Evolutionary conservation across 2,329 filamentous ascomycete genomes (phyloP).

Genomic region (Penicillium sp.): DNA sequence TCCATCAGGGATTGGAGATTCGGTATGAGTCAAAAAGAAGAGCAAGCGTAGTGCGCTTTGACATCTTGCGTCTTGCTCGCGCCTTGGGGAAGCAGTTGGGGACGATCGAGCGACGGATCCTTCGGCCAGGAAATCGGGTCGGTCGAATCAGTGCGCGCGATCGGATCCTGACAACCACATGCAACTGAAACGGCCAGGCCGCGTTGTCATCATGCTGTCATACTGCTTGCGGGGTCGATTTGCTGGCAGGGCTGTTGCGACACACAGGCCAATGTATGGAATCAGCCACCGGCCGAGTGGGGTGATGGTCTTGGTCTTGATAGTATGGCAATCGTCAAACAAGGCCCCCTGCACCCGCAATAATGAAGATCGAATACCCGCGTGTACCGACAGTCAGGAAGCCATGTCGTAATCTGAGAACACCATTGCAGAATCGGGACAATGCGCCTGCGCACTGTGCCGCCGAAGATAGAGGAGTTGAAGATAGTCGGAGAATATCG

Average conservation of each 20-base stretch:
- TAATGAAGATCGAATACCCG: constrained; percentile 18
- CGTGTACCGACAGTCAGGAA: constrained; percentile 15
- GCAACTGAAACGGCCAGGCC: constrained; percentile 16
- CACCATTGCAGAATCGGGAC: constrained; percentile 23
- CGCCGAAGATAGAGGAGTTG: background rate
- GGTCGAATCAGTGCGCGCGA: constrained; percentile 10
- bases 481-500: constrained; percentile 4
- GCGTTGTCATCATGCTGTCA: constrained; percentile 23
- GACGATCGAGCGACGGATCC: constrained; percentile 14
- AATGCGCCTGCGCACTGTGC: constrained; percentile 26
- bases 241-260: constrained; percentile 20
- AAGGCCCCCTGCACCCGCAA: constrained; percentile 16
- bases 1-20: constrained; percentile 9
- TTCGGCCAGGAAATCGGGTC: background rate
- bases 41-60: constrained; percentile 15
- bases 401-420: constrained; percentile 23
- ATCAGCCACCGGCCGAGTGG: constrained; percentile 17
- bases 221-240: constrained; percentile 23
- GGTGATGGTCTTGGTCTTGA: constrained; percentile 17
- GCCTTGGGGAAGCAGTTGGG: background rate
- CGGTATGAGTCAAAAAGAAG: constrained; percentile 12
- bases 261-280: constrained; percentile 14
- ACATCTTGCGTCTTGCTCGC: constrained; percentile 9
- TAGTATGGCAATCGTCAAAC: constrained; percentile 12
- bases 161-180: constrained; percentile 17